A percentile compares a stretch with the other conserved stretches of the same genome.
These are phyloP conservation scores for Nicotiana tomentosiformis DNA, from an alignment of 257 asterid genomes.

Conservation along the genomic window DNA sequence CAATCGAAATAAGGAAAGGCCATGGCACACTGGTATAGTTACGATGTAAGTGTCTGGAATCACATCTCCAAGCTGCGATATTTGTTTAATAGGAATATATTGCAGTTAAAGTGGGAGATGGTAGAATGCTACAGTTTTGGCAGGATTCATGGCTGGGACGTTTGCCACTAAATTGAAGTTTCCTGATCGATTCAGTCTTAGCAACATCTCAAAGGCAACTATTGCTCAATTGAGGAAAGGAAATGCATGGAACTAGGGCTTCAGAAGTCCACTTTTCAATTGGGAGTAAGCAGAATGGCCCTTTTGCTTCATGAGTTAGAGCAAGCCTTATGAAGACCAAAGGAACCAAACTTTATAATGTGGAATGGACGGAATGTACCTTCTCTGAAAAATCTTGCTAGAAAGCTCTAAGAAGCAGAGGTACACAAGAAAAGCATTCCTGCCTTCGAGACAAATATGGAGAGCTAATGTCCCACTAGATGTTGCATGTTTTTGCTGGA, in stretches of 20 bases:
- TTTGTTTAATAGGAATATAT: not conserved
- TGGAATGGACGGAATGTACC: too few species aligned
- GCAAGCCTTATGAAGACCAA: not conserved
- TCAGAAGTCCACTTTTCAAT: not conserved
- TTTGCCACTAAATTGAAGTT: not conserved
- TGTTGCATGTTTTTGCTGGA: too few species aligned
- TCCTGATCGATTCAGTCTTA: not conserved
- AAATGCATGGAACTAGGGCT: not conserved
- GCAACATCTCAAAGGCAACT: not conserved
- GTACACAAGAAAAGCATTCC: too few species aligned
- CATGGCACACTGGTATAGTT: not conserved
- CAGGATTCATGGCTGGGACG: not conserved
- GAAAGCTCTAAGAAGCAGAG: too few species aligned
- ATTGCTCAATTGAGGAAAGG: not conserved
- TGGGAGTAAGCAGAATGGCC: not conserved
- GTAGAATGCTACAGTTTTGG: not conserved
- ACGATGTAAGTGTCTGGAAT: not conserved
- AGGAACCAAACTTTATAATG: not conserved
- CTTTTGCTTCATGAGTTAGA: not conserved
- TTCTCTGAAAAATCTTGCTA: too few species aligned
- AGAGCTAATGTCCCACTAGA: too few species aligned
- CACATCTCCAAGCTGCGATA: not conserved
- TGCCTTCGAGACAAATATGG: too few species aligned
- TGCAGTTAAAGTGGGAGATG: not conserved
- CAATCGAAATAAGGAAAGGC: not conserved